Evolutionary conservation across 2,329 filamentous ascomycete species (phyloP).

Genomic region (Colletotrichum sp.): DNA sequence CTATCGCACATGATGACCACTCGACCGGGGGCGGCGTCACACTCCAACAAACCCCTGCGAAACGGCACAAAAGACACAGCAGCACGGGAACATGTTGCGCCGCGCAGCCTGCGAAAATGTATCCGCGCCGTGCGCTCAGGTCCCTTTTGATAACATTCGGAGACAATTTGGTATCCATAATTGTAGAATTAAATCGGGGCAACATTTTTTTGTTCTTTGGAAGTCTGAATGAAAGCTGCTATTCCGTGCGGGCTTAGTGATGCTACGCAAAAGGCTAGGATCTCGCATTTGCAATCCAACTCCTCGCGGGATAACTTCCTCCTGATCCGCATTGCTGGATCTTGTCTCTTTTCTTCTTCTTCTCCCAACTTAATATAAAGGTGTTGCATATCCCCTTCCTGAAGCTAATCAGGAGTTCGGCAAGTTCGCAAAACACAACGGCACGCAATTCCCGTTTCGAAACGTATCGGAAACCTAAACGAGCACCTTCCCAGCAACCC

Average conservation of each 20-base stretch:
- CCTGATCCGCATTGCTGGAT: background rate
- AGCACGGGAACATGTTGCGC: background rate
- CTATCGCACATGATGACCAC: background rate
- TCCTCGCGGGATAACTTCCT: background rate
- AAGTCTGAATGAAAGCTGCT: background rate
- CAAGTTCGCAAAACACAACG: background rate
- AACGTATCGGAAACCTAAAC: slow-evolving; percentile 1
- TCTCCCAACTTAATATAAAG: background rate
- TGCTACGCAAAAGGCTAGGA: background rate
- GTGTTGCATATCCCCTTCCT: background rate
- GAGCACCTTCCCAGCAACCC: background rate
- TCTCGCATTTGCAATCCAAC: background rate
- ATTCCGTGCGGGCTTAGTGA: background rate
- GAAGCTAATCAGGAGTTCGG: background rate
- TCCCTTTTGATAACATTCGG: background rate
- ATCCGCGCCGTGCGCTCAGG: background rate
- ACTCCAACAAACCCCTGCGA: background rate
- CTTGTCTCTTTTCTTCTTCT: background rate
- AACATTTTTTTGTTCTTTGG: background rate
- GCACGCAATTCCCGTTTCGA: slow-evolving; percentile 2
- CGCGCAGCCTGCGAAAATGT: background rate
- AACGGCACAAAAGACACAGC: background rate
- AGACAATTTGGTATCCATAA: background rate
- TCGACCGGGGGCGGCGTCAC: background rate
- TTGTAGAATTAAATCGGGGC: background rate